These are phyloP conservation scores for Rhizopus microsporus DNA, from an alignment of 371 early-diverging fungal genomes.

Conservation along the genomic window DNA sequence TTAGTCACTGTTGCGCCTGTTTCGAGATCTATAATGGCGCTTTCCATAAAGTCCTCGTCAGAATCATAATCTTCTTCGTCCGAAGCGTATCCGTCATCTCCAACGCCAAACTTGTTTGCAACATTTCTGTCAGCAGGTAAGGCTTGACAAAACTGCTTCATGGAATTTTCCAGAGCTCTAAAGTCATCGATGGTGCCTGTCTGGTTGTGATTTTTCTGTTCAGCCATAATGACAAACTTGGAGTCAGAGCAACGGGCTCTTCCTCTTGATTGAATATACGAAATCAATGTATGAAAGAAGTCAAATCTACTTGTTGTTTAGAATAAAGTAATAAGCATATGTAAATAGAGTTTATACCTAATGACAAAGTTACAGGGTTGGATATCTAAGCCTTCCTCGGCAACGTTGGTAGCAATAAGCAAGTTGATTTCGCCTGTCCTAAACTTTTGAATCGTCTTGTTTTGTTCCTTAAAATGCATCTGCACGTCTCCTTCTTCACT, in stretches of 20 bases:
- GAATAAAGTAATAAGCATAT: constrained; percentile 16
- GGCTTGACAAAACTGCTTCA: constrained; percentile 54
- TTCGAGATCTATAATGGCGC: constrained; percentile 45
- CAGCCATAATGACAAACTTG: constrained; percentile 74
- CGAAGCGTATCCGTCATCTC: constrained; percentile 23
- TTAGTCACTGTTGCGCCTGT: constrained; percentile 71
- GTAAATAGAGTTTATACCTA: constrained; percentile 53
- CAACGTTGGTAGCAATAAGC: constrained; percentile 92
- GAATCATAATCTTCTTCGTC: constrained; percentile 31
- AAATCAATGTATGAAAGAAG: constrained; percentile 67
- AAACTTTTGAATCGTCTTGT: constrained; percentile 68
- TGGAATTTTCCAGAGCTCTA: constrained; percentile 47
- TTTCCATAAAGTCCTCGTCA: constrained; percentile 31
- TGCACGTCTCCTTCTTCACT: constrained; percentile 50
- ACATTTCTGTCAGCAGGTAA: constrained; percentile 53
- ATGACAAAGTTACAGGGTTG: constrained; percentile 93
- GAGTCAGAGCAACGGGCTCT: constrained; percentile 83
- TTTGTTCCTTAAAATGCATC: constrained; percentile 69
- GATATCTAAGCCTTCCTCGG: constrained; percentile 98
- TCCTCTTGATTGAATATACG: constrained; percentile 93
- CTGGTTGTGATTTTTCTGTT: constrained; percentile 50
- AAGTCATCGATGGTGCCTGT: constrained; percentile 41
- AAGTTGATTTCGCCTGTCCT: constrained; percentile 69
- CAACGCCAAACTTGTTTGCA: constrained; percentile 16
- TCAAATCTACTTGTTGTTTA: constrained; percentile 64